Base-by-base conservation (phyloP, 331 rosid species). In the Stylosanthes scabra region DNA sequence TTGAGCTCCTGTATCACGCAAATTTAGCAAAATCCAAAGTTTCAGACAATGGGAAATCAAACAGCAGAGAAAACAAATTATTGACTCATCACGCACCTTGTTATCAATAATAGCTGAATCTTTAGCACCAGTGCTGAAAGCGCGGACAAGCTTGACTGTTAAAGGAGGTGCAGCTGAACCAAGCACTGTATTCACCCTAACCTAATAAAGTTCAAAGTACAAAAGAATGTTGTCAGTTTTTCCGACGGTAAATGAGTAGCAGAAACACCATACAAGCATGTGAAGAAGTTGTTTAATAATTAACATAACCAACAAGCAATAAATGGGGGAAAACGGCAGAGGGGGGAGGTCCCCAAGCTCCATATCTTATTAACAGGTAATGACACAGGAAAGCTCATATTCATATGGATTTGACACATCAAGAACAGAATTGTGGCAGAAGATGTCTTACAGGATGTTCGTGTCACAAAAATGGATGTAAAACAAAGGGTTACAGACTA, bases 91-190 rank as follows among this genome's bases (percentile, higher is more conserved):
- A 37, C 73, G 56, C 68, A 92, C 99, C 96, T 83, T 89, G 75
- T 79, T 86, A 69, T 81, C 88, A 74, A 90, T 82, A 63, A 84
- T 39, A 46, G 94, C 81, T 27, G 87, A 68, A 76, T 67, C 91
- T 83, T 90, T 89, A 34, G 92, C 86, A 78, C 74, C 85, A 75
- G 88, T 63, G 78, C 78, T 78, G 74, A 84, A 80, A 59, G 91
- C 97, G 81, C 47, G 86, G 60, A 88, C 87, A 67, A 95, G 84
- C 84, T 89, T 95, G 83, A 92, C 99, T 11, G 91, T 84, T 75
- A 92, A 74, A 71, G 88, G 88, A 50, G 99, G 98, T 42, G 94
- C 92, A 87, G 81, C 82, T 77, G 97, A 92, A 68, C 99, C 98
- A 81, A 95, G 94, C 67, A 86, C 97, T 3, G 97, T 92, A 83